Percentiles rank a stretch among this genome's conserved stretches.
Conservation (phyloP, 2,329 filamentous ascomycete species). For the Xylogone sp. region DNA sequence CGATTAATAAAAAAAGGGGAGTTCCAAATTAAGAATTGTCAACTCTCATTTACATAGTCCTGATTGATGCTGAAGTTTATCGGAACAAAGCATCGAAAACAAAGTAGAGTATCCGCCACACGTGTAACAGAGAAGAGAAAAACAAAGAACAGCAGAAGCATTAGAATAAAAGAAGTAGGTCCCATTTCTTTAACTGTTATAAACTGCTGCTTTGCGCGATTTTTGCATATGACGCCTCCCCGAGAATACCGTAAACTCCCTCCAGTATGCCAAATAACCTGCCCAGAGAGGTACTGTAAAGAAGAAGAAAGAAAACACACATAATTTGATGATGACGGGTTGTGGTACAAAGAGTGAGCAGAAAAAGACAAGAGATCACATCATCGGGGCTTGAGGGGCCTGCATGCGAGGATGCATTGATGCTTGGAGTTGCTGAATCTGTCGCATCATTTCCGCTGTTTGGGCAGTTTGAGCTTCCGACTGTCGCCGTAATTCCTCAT, state of each 20-base stretch:
- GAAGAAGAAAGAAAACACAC: neutral
- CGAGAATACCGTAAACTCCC: neutral
- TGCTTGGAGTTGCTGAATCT: slow-evolving; percentile 8
- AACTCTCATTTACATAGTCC: neutral
- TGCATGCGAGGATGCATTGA: slow-evolving; percentile 2
- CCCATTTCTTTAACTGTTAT: too few relatives aligned
- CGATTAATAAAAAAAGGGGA: neutral
- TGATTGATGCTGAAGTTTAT: neutral
- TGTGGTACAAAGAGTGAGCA: neutral
- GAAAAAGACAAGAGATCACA: too few relatives aligned
- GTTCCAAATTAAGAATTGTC: neutral
- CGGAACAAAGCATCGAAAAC: neutral
- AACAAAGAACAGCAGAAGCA: too few relatives aligned
- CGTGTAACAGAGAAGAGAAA: neutral
- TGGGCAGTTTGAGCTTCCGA: slow-evolving; percentile 41
- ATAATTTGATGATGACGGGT: neutral
- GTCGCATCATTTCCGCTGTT: slow-evolving; percentile 11
- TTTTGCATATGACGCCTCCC: neutral
- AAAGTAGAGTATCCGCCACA: neutral
- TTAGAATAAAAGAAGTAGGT: neutral
- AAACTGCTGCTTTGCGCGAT: too few relatives aligned
- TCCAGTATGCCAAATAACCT: neutral
- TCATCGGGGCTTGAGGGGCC: slow-evolving; percentile 7
- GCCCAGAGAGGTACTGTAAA: neutral
- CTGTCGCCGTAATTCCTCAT: slow-evolving; percentile 52